These are phyloP conservation scores for Eremothecium sinecaudum DNA, from an alignment of 1,139 yeast genomes.

Conservation along the genomic window DNA sequence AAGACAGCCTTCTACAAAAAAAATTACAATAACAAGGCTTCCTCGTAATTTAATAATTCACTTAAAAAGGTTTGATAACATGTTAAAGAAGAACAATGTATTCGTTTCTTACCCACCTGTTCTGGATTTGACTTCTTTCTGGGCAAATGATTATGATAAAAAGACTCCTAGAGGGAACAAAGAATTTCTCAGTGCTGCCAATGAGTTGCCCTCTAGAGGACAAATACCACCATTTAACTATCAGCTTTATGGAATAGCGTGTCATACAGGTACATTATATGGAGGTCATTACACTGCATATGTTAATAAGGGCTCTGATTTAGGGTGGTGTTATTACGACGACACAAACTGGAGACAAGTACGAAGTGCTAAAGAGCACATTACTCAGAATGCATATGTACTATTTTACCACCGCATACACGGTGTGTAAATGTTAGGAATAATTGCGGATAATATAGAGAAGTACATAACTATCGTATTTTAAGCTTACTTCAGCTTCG, in stretches of 20 bases:
- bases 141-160: slow-evolving; percentile 48
- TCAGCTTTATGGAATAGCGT: slow-evolving; percentile 75
- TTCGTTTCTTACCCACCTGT: slow-evolving; percentile 37
- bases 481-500: slow-evolving; percentile 38
- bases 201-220: slow-evolving; percentile 53
- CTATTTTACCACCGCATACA: slow-evolving; percentile 44
- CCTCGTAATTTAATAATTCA: slow-evolving; percentile 69
- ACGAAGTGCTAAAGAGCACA: slow-evolving; percentile 23
- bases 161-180: slow-evolving; percentile 34
- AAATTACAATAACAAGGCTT: slow-evolving; percentile 56
- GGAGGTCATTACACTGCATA: slow-evolving; percentile 92
- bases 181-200: slow-evolving; percentile 2
- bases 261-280: slow-evolving; percentile 70
- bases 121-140: slow-evolving; percentile 64
- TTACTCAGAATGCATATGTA: slow-evolving; percentile 57
- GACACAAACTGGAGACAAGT: slow-evolving; percentile 26
- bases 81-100: slow-evolving; percentile 30
- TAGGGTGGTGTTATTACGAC: slow-evolving; percentile 32
- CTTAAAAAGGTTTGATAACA: slow-evolving; percentile 62
- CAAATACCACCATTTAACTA: slow-evolving; percentile 76
- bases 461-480: slow-evolving; percentile 1
- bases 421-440: slow-evolving; percentile 7
- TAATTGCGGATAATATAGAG: slow-evolving; percentile 6
- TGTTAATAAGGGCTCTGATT: slow-evolving; percentile 51
- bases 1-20: slow-evolving; percentile 58